These are phyloP conservation scores for Trametes hirsuta DNA, from an alignment of 1,284 basidiomycete genomes.

Conservation along the genomic window DNA sequence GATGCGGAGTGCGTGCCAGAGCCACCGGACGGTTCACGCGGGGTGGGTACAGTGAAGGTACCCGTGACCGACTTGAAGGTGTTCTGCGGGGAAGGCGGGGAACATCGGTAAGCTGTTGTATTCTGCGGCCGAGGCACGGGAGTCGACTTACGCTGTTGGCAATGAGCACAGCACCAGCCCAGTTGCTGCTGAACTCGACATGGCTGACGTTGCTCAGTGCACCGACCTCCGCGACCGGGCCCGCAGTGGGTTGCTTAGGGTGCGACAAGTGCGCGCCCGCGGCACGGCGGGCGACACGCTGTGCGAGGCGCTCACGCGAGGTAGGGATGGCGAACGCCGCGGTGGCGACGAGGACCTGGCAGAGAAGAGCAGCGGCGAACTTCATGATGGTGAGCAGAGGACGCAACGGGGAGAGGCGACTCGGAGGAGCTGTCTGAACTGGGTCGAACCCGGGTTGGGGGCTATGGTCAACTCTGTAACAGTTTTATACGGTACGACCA, in stretches of 20 bases:
- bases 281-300: conserved; percentile 24
- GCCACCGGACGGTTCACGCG: conserved; percentile 28
- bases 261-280: conserved; percentile 19
- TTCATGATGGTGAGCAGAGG: conserved; percentile 17
- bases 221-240: conserved; percentile 1
- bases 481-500: conserved; percentile 12
- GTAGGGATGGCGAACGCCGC: conserved; percentile 27
- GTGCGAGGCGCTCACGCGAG: conserved; percentile 20
- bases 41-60: conserved; percentile 37
- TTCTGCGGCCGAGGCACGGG: background rate
- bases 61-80: conserved; percentile 36
- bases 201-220: conserved; percentile 20
- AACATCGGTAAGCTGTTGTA: background rate
- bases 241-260: conserved; percentile 13
- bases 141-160: conserved; percentile 22
- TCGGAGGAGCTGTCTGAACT: conserved; percentile 18
- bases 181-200: conserved; percentile 32
- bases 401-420: conserved; percentile 10
- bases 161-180: conserved; percentile 31
- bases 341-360: conserved; percentile 26
- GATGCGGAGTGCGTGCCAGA: conserved; percentile 34
- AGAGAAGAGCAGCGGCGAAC: conserved; percentile 24
- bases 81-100: conserved; percentile 13
- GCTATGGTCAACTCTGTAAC: background rate
- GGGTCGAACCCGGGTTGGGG: conserved; percentile 22